A percentile compares a stretch with the other conserved stretches of the same genome.
Conservation (phyloP, 2,329 filamentous ascomycete species). For the Scedosporium boydii region DNA sequence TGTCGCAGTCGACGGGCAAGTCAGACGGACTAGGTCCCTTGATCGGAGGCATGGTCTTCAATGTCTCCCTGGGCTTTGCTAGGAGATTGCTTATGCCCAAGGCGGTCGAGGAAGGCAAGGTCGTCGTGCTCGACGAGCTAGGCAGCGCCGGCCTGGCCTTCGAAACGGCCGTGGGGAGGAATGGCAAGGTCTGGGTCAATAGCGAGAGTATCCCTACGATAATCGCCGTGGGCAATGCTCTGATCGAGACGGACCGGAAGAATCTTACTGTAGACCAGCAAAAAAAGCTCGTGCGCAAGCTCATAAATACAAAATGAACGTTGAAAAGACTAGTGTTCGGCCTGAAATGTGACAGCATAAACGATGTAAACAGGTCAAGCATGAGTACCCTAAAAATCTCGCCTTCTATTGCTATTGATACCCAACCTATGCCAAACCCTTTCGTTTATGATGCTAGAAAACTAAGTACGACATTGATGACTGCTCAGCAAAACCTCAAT, state of each 20-base stretch:
- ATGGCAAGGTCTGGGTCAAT: constrained; percentile 87
- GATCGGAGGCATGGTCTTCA: constrained; percentile 76
- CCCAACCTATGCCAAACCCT: too few species aligned
- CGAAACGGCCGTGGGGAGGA: constrained; percentile 87
- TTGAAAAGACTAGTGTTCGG: background rate
- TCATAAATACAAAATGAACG: constrained; percentile 35
- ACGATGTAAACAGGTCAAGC: too few species aligned
- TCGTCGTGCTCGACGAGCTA: constrained; percentile 72
- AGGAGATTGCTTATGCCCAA: constrained; percentile 62
- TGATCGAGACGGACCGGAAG: constrained; percentile 68
- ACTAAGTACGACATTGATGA: too few species aligned
- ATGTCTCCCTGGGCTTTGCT: constrained; percentile 73
- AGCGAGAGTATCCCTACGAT: constrained; percentile 65
- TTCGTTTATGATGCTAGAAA: too few species aligned
- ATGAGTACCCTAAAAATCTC: too few species aligned
- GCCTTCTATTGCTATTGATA: too few species aligned
- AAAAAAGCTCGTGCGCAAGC: constrained; percentile 57
- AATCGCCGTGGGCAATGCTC: constrained; percentile 66
- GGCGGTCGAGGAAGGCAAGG: constrained; percentile 48
- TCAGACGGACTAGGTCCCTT: constrained; percentile 79
- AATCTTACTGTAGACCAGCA: constrained; percentile 55
- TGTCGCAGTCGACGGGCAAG: constrained; percentile 78
- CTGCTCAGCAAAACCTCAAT: too few species aligned
- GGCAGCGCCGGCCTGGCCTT: constrained; percentile 71
- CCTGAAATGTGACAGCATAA: too few species aligned